Percentiles rank a stretch among this genome's conserved stretches.
phyloP scores from a whole-genome alignment of 78 protist species.

The Pigoraptor vietnamica region DNA sequence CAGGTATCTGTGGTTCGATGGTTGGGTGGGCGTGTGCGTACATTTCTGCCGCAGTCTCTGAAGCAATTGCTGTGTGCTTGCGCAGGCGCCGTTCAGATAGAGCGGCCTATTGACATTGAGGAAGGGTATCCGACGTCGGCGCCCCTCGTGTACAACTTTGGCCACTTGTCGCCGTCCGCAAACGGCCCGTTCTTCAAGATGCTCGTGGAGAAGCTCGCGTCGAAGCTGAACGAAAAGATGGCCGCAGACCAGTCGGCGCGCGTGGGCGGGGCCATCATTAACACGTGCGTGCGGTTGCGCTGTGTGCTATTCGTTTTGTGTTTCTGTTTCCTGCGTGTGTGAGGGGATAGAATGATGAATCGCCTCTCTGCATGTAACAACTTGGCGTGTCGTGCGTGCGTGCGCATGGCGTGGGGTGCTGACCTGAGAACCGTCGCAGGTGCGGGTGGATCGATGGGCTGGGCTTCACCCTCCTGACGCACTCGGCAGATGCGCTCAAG shows the following conservation, averaged over 20 bases:
- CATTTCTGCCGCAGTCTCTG: no score
- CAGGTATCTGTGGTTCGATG: no score
- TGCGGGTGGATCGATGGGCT: constrained; percentile 80
- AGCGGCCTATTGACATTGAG: background rate
- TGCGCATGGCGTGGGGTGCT: no score
- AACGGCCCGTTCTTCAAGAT: constrained; percentile 43
- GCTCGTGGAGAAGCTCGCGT: constrained; percentile 23
- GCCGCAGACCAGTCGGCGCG: background rate
- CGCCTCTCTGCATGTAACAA: background rate
- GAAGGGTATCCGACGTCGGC: background rate
- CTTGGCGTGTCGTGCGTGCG: background rate
- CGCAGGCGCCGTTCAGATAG: constrained; percentile 5
- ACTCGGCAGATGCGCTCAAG: constrained; percentile 8
- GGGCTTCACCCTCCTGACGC: constrained; percentile 49
- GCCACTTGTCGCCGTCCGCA: constrained; percentile 42
- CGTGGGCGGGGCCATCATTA: background rate
- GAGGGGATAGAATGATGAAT: background rate
- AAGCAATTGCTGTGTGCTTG: background rate
- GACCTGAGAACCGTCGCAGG: constrained; percentile 10
- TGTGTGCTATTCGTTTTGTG: background rate
- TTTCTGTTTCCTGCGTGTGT: background rate
- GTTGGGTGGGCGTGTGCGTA: no score
- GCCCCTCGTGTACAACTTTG: constrained; percentile 63
- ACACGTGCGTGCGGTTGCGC: background rate
- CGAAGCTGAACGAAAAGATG: background rate